phyloP scores from a whole-genome alignment of 1,139 yeast species.

The Trichomonascaceae sp. region DNA sequence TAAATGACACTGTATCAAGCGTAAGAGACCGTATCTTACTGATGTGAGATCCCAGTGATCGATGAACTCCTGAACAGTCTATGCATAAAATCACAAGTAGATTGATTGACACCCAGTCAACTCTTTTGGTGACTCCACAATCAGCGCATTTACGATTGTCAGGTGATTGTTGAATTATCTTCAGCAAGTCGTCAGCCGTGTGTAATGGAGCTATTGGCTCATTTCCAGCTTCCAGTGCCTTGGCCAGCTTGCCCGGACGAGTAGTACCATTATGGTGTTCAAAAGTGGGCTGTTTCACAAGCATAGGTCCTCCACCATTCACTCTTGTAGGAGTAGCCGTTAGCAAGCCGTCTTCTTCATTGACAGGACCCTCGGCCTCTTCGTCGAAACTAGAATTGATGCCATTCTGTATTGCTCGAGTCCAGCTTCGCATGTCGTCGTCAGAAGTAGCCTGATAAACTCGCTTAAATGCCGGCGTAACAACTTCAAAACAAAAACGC shows the following conservation, averaged over 20 bases:
- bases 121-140: slow-evolving; percentile 56
- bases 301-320: not conserved
- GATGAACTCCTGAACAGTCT: slow-evolving; percentile 72
- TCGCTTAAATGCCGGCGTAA: slow-evolving; percentile 66
- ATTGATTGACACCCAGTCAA: slow-evolving; percentile 87
- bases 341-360: not conserved
- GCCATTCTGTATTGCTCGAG: slow-evolving; percentile 43
- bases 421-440: slow-evolving; percentile 66
- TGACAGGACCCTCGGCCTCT: not conserved
- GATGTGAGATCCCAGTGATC: slow-evolving; percentile 66
- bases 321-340: not conserved
- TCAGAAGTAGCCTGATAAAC: slow-evolving; percentile 73
- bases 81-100: slow-evolving; percentile 69
- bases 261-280: not conserved
- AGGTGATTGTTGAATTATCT: slow-evolving; percentile 34
- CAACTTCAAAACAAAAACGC: slow-evolving; percentile 65
- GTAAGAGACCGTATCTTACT: slow-evolving; percentile 77
- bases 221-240: not conserved
- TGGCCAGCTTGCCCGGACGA: not conserved
- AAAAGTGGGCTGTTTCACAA: not conserved
- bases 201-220: not conserved
- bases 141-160: slow-evolving; percentile 70
- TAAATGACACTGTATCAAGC: slow-evolving; percentile 65
- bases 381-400: slow-evolving; percentile 26
- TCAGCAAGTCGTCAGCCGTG: slow-evolving; percentile 11